Base-by-base conservation (phyloP, 306 rosid genomes). In the Myrica gale region DNA sequence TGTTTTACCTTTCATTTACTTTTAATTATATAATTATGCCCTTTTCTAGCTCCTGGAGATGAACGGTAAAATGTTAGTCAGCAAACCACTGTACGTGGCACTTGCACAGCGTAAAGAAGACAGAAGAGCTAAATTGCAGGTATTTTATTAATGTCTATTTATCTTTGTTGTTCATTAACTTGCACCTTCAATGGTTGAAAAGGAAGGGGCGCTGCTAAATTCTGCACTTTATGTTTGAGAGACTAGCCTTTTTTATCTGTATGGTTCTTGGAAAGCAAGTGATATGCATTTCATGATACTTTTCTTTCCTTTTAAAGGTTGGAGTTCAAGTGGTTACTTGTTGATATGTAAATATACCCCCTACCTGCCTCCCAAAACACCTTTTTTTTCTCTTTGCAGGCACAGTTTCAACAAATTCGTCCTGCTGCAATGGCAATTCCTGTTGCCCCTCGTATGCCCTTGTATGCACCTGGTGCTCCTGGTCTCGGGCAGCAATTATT, bases 381-480 rank as follows among this genome's bases (percentile, higher is more conserved):
- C 39, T 15, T 32, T 44, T 44, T 2, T 51, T 51, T 10, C 43
- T 68, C 69, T 54, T 13, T 55, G 21, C 79, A 90, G 96, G 96
- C 88, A 4, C 96, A 90, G 20, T 90, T 90, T 83, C 78, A 89
- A 7, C 92, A 86, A 62, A 86, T 91, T 92, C 81, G 97, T 84
- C 95, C 97, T 37, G 86, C 87, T 82, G 81, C 87, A 5, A 76
- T 90, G 46, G 9, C 90, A 7, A 87, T 88, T 75, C 71, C 92
- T n/a, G 94, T 91, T 26, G 91, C 88, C 12, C 92, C 95, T 23
- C 92, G 94, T 0, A 79, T 89, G 87, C 92, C 92, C 16, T 76
- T 91, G 82, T 91, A 86, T 57, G 91, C 94, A 50, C 92, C 97
- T 37, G 94, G 97, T 70, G 88, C 85, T 60, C 92, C 95, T 11